A percentile compares a stretch with the other conserved stretches of the same genome.
These are phyloP conservation scores for Leptodermis oblonga DNA, from an alignment of 257 asterid genomes.

Conservation along the genomic window DNA sequence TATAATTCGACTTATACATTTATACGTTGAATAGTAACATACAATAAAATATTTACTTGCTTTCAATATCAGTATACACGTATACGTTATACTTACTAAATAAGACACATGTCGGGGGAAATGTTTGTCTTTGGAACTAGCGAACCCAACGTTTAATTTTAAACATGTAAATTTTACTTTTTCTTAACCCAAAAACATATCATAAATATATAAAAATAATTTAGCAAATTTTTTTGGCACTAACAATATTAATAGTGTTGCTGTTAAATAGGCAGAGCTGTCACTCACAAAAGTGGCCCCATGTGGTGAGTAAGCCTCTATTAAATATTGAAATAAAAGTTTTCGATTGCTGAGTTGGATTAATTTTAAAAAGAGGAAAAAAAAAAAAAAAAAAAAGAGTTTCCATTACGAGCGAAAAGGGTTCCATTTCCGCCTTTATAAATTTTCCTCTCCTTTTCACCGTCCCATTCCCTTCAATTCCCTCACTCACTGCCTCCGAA, in stretches of 20 bases:
- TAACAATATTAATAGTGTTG: not conserved
- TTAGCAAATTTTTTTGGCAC: not conserved
- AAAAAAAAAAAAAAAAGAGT: not conserved
- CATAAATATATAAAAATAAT: no score
- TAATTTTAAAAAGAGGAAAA: not conserved
- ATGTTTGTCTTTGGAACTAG: no score
- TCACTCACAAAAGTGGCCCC: not conserved
- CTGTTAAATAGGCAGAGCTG: not conserved
- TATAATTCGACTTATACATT: no score
- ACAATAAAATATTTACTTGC: no score
- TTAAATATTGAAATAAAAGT: not conserved
- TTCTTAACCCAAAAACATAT: no score
- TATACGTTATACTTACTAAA: no score
- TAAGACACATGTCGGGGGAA: no score
- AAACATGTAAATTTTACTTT: no score
- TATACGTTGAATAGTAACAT: no score
- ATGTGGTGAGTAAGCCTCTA: not conserved
- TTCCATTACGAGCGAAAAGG: conserved; percentile 19
- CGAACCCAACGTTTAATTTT: no score
- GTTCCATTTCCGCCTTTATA: conserved; percentile 17
- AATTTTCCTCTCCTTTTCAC: conserved; percentile 5
- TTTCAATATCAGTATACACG: no score
- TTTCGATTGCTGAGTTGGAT: not conserved
- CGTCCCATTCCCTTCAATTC: conserved; percentile 9
- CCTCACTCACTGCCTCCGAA: conserved; percentile 7